These are phyloP conservation scores for Xylaria sp. DNA, from an alignment of 2,329 filamentous ascomycete species.

Conservation along the genomic window DNA sequence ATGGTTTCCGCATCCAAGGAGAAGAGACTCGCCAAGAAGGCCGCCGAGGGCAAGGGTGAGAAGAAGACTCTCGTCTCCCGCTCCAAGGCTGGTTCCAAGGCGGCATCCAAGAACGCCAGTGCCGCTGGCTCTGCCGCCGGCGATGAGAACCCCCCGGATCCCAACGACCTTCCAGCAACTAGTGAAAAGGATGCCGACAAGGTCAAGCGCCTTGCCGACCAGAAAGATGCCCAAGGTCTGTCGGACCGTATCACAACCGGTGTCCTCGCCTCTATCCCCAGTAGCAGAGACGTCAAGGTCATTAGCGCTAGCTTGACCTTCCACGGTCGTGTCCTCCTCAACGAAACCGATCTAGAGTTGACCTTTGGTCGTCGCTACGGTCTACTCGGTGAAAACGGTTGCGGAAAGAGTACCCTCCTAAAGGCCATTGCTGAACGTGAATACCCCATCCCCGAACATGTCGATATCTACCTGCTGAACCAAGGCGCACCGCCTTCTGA, in stretches of 20 bases:
- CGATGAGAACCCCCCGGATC: conserved; percentile 65
- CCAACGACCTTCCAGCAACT: conserved; percentile 75
- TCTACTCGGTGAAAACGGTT: conserved; percentile 97
- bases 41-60: conserved; percentile 73
- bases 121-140: conserved; percentile 66
- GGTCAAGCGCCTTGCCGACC: conserved; percentile 85
- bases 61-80: conserved; percentile 76
- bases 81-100: conserved; percentile 72
- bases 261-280: conserved; percentile 83
- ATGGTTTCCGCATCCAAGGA: conserved; percentile 75
- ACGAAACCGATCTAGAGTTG: conserved; percentile 90
- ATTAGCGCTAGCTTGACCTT: conserved; percentile 92
- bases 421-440: conserved; percentile 94
- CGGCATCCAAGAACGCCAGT: conserved; percentile 57
- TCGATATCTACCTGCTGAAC: conserved; percentile 98
- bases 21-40: conserved; percentile 74
- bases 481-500: conserved; percentile 92
- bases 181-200: conserved; percentile 66
- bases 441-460: conserved; percentile 92
- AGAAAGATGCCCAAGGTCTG: conserved; percentile 95
- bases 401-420: conserved; percentile 96
- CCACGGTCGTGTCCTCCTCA: conserved; percentile 96
- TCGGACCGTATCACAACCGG: conserved; percentile 98
- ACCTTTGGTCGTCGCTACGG: conserved; percentile 93
- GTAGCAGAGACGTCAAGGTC: conserved; percentile 96